Conservation (phyloP, 2,329 filamentous ascomycete genomes). For the Ophiostoma sp. region DNA sequence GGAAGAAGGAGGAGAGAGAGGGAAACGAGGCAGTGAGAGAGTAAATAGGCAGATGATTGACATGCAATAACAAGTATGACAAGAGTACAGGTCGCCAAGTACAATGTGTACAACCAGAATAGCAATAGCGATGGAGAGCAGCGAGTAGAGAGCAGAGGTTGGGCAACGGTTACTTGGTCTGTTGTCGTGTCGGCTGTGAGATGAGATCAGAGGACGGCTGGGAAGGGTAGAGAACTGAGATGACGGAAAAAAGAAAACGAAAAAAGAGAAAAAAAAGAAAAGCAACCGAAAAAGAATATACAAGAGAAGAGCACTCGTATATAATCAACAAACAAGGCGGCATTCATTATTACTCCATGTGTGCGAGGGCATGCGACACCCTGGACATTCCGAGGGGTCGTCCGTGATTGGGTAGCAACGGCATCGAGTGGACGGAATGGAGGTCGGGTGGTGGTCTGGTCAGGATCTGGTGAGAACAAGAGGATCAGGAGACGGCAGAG, state of each 20-base stretch:
- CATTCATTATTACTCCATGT: too few species aligned
- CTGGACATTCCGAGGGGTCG: neutral
- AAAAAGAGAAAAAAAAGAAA: neutral
- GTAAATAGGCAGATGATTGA: neutral
- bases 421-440: neutral
- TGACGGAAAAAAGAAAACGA: neutral
- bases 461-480: neutral
- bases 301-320: neutral
- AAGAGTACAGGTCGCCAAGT: neutral
- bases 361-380: neutral
- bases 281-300: neutral
- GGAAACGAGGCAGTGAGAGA: neutral
- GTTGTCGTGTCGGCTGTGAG: neutral
- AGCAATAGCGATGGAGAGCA: too few species aligned
- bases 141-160: neutral
- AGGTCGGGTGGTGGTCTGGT: constrained; percentile 5
- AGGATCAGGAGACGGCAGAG: constrained; percentile 7
- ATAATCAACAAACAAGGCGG: too few species aligned
- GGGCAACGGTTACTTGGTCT: neutral
- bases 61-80: constrained; percentile 1
- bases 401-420: constrained; percentile 5
- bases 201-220: neutral
- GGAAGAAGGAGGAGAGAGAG: neutral
- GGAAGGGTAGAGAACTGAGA: neutral
- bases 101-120: neutral